phyloP scores from a whole-genome alignment of 495 filamentous ascomycete species.

The Podospora pseudopauciseta region DNA sequence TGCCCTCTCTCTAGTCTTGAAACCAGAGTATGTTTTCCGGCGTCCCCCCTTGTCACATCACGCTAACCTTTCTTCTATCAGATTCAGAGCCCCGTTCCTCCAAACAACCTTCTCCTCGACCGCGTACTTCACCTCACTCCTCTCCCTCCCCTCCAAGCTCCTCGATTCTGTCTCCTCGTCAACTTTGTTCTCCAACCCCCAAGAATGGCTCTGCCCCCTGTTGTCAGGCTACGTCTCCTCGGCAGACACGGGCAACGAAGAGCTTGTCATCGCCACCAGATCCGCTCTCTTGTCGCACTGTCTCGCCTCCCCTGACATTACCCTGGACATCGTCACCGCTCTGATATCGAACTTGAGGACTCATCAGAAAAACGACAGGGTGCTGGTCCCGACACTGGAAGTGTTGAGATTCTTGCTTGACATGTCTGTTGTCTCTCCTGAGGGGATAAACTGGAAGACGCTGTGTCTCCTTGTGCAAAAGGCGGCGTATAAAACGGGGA shows the following conservation, averaged over 20 bases:
- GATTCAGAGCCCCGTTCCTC: constrained; percentile 17
- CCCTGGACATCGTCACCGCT: constrained; percentile 32
- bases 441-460: constrained; percentile 39
- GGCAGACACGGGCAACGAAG: constrained; percentile 78
- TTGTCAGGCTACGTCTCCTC: constrained; percentile 77
- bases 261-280: constrained; percentile 69
- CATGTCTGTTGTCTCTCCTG: constrained; percentile 37
- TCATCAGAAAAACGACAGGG: constrained; percentile 57
- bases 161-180: constrained; percentile 21
- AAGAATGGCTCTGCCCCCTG: constrained; percentile 46
- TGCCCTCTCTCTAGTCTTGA: constrained; percentile 38
- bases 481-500: constrained; percentile 75
- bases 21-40: constrained; percentile 30
- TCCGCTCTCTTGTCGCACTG: constrained; percentile 59
- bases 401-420: constrained; percentile 71
- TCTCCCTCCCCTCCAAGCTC: constrained; percentile 37
- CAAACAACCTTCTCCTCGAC: constrained; percentile 46
- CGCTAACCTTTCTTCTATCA: constrained; percentile 14
- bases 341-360: constrained; percentile 37
- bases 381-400: constrained; percentile 71
- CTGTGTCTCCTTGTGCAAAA: constrained; percentile 70
- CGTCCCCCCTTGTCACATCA: constrained; percentile 10
- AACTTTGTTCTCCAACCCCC: constrained; percentile 17
- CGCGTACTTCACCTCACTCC: constrained; percentile 49
- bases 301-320: constrained; percentile 31